phyloP scores from a whole-genome alignment of 2,329 filamentous ascomycete genomes.

The Podosphaera xanthii region DNA sequence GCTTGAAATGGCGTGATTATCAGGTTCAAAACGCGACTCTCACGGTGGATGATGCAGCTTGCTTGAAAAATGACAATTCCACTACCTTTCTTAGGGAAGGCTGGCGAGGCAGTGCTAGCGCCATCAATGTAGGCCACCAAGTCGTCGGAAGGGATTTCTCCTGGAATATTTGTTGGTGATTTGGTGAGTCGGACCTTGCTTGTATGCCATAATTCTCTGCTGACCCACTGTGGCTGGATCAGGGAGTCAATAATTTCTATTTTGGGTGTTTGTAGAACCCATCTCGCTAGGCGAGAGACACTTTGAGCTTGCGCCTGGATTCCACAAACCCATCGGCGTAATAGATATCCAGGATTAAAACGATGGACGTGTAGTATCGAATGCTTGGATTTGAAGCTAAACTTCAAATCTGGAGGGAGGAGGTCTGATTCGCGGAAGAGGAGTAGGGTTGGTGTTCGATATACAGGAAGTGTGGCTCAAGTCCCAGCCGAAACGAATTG shows the following conservation, averaged over 20 bases:
- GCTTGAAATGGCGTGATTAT: neutral
- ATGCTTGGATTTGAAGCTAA: neutral
- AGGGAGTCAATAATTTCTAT: neutral
- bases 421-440: neutral
- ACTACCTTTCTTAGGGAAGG: neutral
- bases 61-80: neutral
- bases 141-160: neutral
- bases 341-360: neutral
- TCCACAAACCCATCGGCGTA: neutral
- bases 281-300: neutral
- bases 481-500: neutral
- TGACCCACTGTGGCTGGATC: neutral
- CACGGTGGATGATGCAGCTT: neutral
- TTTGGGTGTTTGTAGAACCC: neutral
- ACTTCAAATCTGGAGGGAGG: neutral
- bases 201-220: neutral
- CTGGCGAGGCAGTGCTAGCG: neutral
- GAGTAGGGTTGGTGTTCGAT: neutral
- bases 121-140: neutral
- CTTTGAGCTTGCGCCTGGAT: neutral
- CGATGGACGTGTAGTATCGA: neutral
- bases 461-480: neutral
- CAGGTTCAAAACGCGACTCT: neutral
- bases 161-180: neutral
- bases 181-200: neutral